phyloP scores from a whole-genome alignment of 768 basidiomycete species.

The Pisolithus sp. region DNA sequence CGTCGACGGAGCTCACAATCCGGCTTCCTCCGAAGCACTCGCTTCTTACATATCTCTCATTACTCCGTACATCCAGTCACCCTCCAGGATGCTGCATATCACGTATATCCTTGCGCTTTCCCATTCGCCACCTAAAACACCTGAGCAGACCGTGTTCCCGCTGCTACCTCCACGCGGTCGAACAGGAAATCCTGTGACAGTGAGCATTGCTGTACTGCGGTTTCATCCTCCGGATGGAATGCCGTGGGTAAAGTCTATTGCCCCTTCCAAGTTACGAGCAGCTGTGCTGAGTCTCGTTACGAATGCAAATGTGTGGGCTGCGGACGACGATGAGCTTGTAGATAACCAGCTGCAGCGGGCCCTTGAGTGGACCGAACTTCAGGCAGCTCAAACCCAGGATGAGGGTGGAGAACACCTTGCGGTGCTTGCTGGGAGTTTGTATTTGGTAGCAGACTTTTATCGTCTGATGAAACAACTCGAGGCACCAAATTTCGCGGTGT shows the following conservation, averaged over 20 bases:
- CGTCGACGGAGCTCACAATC: slow-evolving; percentile 93
- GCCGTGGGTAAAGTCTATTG: slow-evolving; percentile 83
- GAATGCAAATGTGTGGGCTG: slow-evolving; percentile 41
- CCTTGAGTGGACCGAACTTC: slow-evolving; percentile 37
- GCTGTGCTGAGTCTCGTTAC: slow-evolving; percentile 40
- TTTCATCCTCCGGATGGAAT: slow-evolving; percentile 84
- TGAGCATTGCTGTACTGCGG: slow-evolving; percentile 46
- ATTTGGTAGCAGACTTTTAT: slow-evolving; percentile 92
- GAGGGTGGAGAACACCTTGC: slow-evolving; percentile 38
- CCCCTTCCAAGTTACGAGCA: slow-evolving; percentile 42
- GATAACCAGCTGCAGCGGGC: slow-evolving; percentile 39
- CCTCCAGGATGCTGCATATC: slow-evolving; percentile 31
- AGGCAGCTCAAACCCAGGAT: neutral
- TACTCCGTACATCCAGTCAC: slow-evolving; percentile 18
- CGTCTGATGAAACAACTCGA: slow-evolving; percentile 32
- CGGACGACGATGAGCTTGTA: slow-evolving; percentile 28
- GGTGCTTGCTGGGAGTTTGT: slow-evolving; percentile 85
- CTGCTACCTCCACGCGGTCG: slow-evolving; percentile 44
- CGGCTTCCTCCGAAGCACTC: slow-evolving; percentile 65
- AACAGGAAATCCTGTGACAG: slow-evolving; percentile 21
- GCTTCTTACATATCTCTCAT: slow-evolving; percentile 48
- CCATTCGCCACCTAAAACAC: slow-evolving; percentile 79
- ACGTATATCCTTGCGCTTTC: slow-evolving; percentile 82
- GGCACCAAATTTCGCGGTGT: neutral
- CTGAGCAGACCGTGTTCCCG: slow-evolving; percentile 61